Conservation (phyloP, 331 rosid genomes). For the Arachis monticola region DNA sequence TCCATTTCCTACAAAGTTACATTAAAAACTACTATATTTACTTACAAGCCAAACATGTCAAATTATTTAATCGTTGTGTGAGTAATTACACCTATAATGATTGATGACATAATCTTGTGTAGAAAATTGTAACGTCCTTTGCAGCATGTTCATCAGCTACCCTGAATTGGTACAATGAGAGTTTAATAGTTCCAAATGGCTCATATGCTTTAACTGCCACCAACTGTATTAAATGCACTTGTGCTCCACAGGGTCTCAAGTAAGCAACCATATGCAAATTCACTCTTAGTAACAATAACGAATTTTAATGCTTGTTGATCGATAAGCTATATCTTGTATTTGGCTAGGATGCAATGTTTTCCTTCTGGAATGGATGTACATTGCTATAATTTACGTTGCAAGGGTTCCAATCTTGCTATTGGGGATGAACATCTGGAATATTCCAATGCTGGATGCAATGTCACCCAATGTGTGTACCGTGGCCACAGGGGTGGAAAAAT, state of each 20-base stretch:
- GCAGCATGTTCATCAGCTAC: constrained; percentile 61
- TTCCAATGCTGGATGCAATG: constrained; percentile 45
- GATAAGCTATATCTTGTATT: not conserved
- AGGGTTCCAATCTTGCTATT: constrained; percentile 49
- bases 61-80: no score
- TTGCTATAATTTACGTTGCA: constrained; percentile 59
- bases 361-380: constrained; percentile 51
- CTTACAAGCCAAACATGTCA: no score
- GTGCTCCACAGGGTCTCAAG: constrained; percentile 50
- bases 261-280: constrained; percentile 12
- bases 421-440: constrained; percentile 41
- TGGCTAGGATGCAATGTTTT: constrained; percentile 52
- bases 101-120: not conserved
- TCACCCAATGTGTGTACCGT: constrained; percentile 51
- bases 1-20: no score
- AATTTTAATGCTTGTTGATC: not conserved
- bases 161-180: constrained; percentile 59
- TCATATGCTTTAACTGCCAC: constrained; percentile 53
- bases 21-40: no score
- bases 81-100: no score
- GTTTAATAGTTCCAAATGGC: constrained; percentile 55
- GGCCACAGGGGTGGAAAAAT: constrained; percentile 60
- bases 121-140: constrained; percentile 30
- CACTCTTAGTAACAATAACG: not conserved
- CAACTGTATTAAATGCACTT: constrained; percentile 60